These are phyloP conservation scores for Penicillium subrubescens DNA, from an alignment of 495 filamentous ascomycete genomes.

Conservation along the genomic window DNA sequence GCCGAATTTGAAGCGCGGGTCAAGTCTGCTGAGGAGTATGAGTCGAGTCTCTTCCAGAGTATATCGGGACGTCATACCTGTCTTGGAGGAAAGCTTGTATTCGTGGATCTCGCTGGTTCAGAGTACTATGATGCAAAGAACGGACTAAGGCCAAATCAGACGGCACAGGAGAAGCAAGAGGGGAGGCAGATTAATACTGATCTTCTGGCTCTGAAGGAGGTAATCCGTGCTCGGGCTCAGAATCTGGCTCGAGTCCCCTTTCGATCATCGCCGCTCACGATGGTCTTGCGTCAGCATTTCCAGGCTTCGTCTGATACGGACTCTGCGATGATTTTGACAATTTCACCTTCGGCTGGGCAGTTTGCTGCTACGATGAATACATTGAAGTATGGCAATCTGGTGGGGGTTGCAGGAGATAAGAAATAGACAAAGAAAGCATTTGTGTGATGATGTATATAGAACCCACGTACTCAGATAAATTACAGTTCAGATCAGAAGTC, in stretches of 20 bases:
- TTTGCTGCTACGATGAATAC: background rate
- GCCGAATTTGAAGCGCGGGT: background rate
- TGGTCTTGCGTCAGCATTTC: slow-evolving; percentile 32
- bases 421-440: background rate
- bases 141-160: slow-evolving; percentile 14
- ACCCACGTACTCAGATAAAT: background rate
- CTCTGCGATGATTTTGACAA: slow-evolving; percentile 7
- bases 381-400: background rate
- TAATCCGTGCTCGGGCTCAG: slow-evolving; percentile 25
- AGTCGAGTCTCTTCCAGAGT: background rate
- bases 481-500: background rate
- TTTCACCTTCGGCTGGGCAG: background rate
- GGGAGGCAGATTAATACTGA: slow-evolving; percentile 32
- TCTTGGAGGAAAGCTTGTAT: background rate
- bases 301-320: slow-evolving; percentile 9
- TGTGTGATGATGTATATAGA: background rate
- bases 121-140: background rate
- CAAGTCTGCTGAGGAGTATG: background rate
- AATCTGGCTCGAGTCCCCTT: slow-evolving; percentile 24
- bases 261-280: slow-evolving; percentile 29
- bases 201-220: slow-evolving; percentile 34
- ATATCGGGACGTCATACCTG: background rate
- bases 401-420: background rate
- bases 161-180: slow-evolving; percentile 25
- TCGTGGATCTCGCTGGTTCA: background rate